Conservation (phyloP, 306 rosid genomes). For the Glycyrrhiza uralensis region DNA sequence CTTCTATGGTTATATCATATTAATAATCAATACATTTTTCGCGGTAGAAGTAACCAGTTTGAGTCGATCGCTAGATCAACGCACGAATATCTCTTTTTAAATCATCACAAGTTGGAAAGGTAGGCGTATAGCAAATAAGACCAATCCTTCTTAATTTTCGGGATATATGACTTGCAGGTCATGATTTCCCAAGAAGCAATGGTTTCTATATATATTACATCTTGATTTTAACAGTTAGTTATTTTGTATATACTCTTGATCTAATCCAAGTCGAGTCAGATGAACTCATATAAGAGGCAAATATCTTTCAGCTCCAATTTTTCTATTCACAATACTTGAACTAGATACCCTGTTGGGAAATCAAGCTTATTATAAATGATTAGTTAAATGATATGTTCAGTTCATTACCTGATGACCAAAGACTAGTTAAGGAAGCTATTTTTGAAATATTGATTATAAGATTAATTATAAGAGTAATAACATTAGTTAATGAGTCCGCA, state of each 20-base stretch:
- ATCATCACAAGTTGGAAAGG: not conserved
- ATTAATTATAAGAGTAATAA: not conserved
- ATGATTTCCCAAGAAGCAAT: not conserved
- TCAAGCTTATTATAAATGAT: not conserved
- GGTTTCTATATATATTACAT: not conserved
- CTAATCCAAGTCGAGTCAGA: too few species aligned
- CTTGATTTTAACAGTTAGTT: not conserved
- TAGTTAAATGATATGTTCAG: not conserved
- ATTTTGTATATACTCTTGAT: not conserved
- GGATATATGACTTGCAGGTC: not conserved
- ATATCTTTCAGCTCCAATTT: too few species aligned
- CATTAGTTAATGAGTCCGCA: not conserved
- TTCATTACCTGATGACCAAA: not conserved
- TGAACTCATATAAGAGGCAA: too few species aligned
- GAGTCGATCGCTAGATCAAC: not conserved
- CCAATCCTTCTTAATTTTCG: not conserved
- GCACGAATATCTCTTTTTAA: not conserved
- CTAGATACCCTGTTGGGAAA: too few species aligned
- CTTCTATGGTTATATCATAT: not conserved
- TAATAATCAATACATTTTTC: not conserved
- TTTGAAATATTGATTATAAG: too few species aligned
- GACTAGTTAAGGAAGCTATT: not conserved
- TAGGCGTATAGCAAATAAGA: not conserved
- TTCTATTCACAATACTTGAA: too few species aligned
- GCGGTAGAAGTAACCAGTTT: not conserved